Evolutionary conservation across 2,329 filamentous ascomycete species (phyloP).

Genomic region (Beauveria asiatica): DNA sequence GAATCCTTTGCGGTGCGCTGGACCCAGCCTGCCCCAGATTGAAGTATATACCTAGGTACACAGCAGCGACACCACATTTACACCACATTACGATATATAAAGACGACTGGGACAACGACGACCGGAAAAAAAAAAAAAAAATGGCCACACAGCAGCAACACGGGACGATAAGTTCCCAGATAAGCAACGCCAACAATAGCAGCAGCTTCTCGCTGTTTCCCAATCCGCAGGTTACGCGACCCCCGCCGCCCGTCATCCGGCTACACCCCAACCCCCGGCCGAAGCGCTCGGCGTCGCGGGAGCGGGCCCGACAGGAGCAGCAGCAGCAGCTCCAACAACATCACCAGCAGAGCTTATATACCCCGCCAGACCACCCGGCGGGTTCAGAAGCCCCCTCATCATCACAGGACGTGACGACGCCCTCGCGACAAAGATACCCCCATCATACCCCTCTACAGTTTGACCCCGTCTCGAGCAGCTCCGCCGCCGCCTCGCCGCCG

Average conservation of each 20-base stretch:
- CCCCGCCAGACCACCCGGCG: slow-evolving; percentile 11
- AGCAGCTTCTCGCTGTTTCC: slow-evolving; percentile 49
- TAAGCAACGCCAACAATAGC: slow-evolving; percentile 20
- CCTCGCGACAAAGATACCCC: slow-evolving; percentile 18
- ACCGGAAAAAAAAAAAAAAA: not conserved
- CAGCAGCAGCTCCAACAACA: slow-evolving; percentile 16
- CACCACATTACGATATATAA: not conserved
- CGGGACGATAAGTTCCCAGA: not conserved
- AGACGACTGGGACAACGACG: not conserved
- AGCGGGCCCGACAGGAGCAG: slow-evolving; percentile 17
- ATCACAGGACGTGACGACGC: slow-evolving; percentile 18
- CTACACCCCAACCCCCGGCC: slow-evolving; percentile 34
- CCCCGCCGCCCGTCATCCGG: slow-evolving; percentile 21
- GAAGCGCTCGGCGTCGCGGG: slow-evolving; percentile 29
- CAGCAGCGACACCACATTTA: not conserved
- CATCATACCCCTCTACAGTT: slow-evolving; percentile 21
- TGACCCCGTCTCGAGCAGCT: slow-evolving; percentile 13
- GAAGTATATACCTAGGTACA: no score
- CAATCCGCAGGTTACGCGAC: slow-evolving; percentile 36
- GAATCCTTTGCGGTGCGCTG: no score
- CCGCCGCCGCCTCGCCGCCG: slow-evolving; percentile 13
- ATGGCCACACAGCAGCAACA: slow-evolving; percentile 32
- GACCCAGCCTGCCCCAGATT: no score
- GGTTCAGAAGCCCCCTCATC: slow-evolving; percentile 12
- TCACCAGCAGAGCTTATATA: not conserved